A percentile compares a stretch with the other conserved stretches of the same genome.
phyloP scores from a whole-genome alignment of 805 yeast genomes.

The Pichia membranifaciens region DNA sequence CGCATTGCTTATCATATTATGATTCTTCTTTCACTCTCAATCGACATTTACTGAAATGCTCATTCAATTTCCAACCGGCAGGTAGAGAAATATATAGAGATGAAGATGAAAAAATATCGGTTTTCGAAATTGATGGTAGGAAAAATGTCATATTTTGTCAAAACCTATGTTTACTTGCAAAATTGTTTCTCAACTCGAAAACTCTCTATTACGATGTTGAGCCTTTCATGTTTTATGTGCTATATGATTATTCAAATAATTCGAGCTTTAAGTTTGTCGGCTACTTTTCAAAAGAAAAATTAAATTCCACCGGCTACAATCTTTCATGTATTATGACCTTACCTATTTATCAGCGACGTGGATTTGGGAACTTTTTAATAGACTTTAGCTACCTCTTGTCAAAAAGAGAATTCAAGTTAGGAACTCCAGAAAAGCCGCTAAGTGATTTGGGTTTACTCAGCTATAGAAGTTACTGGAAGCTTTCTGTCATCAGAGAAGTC shows the following conservation, averaged over 20 bases:
- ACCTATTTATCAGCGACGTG: conserved; percentile 81
- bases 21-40: conserved; percentile 56
- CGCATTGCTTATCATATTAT: conserved; percentile 76
- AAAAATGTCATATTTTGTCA: conserved; percentile 80
- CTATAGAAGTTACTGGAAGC: conserved; percentile 83
- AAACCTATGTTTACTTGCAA: conserved; percentile 83
- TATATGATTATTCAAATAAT: conserved; percentile 56
- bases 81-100: conserved; percentile 88
- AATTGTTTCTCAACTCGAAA: conserved; percentile 82
- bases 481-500: conserved; percentile 52
- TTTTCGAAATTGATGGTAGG: conserved; percentile 92
- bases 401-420: conserved; percentile 66
- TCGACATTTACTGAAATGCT: conserved; percentile 76
- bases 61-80: conserved; percentile 63
- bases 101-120: conserved; percentile 45
- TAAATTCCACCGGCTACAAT: conserved; percentile 70
- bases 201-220: conserved; percentile 93
- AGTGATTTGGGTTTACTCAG: conserved; percentile 81
- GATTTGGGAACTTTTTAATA: conserved; percentile 83
- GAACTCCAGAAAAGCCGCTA: conserved; percentile 94
- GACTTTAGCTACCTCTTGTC: conserved; percentile 83
- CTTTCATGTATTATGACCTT: conserved; percentile 86
- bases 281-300: conserved; percentile 84
- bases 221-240: conserved; percentile 83
- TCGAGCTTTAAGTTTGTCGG: conserved; percentile 77